Conservation (phyloP, 352 stramenopile species). For the Thraustochytrium sp. region DNA sequence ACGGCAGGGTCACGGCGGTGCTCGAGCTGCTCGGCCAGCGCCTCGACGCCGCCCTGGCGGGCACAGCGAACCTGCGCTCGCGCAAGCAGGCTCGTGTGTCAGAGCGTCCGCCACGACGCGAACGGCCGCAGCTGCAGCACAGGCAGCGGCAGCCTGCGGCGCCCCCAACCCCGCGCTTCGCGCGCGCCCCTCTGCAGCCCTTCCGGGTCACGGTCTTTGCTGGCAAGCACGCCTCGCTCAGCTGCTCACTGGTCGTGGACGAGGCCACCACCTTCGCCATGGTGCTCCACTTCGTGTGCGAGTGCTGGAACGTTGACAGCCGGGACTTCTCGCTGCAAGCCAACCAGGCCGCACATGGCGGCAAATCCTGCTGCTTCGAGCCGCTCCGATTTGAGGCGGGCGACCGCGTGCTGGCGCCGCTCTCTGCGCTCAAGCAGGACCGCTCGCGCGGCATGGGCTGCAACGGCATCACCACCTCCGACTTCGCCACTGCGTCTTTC, state of each 20-base stretch:
- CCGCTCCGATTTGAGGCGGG: not conserved
- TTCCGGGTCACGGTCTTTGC: conserved; percentile 8
- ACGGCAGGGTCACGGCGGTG: no score
- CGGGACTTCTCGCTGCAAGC: not conserved
- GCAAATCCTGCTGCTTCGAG: not conserved
- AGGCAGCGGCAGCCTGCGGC: no score
- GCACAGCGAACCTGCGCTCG: no score
- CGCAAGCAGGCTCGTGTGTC: no score
- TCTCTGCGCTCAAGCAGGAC: not conserved
- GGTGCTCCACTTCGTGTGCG: not conserved
- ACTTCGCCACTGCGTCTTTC: not conserved
- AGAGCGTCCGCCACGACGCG: no score
- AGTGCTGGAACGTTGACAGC: not conserved
- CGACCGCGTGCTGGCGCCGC: not conserved
- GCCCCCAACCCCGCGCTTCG: no score
- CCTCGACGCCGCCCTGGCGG: no score
- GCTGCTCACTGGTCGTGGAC: not conserved
- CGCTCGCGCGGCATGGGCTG: not conserved
- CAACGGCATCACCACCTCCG: not conserved
- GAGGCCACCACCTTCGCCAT: not conserved
- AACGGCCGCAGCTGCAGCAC: no score
- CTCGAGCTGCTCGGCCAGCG: no score
- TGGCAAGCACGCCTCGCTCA: not conserved
- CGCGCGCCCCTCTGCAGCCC: not conserved
- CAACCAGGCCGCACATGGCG: not conserved